Base-by-base conservation (phyloP, 2,329 filamentous ascomycete species). In the Paecilomyces fulvus region DNA sequence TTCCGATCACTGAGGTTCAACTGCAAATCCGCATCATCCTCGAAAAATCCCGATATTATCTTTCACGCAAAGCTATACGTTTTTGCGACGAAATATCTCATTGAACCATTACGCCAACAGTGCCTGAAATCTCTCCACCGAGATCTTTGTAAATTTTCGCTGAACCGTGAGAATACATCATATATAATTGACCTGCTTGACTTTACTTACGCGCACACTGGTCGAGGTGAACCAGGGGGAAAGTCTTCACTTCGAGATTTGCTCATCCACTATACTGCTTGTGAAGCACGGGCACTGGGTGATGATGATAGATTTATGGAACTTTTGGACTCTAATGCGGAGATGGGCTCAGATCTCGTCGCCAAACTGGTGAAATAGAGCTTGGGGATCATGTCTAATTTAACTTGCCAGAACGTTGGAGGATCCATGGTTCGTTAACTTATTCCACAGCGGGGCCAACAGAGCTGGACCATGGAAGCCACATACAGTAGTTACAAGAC, bases 241-340 rank as follows among this genome's bases (percentile, higher is more conserved):
- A 21, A 21, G 5, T 43, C 37, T 8, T n/a, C 17, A 20, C 53
- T 57, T 10, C 52, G 56, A 20, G 53, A 57, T 17, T 31, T 57
- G 28, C 53, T 57, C 12, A 43, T 52, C 20, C 51, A 33, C 23
- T 57, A 28, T 43, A 11, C 52, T 21, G 48, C 49, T 20, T 28
- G 67, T 57, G 54, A 86, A 67, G 58, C 75, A 81, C 51, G 79
- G 78, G 59, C 87, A 88, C 71, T 89, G 84, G 68, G 89, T 89
- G 76, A 28, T 12, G 5, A 46, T 90, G 80, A 73, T 86, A 90
- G 77, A 89, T 14, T 23, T 10, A 49, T 20, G 48, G 2, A 23
- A 7, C 17, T 49, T 12, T 20, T 49, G 14, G 48, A 49, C 9
- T 23, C 20, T 14, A 14, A 49, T 49, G 48, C 21, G 23, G 48